Base-by-base conservation (phyloP, 2,329 filamentous ascomycete genomes). In the Xylariaceae sp. region DNA sequence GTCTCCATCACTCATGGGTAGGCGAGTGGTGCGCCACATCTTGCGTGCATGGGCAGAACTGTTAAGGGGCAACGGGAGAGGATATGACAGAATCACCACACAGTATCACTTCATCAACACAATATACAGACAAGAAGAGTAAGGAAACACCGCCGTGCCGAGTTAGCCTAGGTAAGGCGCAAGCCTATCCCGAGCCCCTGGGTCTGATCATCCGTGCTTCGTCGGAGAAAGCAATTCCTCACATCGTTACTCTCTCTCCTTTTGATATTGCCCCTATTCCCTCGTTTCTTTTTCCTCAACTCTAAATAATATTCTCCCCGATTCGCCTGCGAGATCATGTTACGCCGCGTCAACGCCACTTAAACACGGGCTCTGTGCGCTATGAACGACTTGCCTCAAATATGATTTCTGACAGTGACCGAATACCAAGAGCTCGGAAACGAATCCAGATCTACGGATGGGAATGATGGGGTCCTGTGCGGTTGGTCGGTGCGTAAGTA, bases 261-360 rank as follows among this genome's bases (percentile, higher is more conserved):
- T 45, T 45, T 45, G 5, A 4, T n/a, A 3, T 45, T 13, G 5
- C 13, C 42, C 42, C 13, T n/a, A 13, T n/a, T 45, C n/a, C 6
- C 13, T 45, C n/a, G 5, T 45, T 13, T n/a, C 42, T 45, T 45
- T 45, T 45, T n/a, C 13, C 5, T n/a, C 37, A 13, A n/a, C 13
- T 45, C 37, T 42, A 10, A 10, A 13, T 23, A 11, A 23, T 30
- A 30, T 11, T 34, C 34, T 52, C 35, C 23, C 37, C 52, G 55
- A 62, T 62, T 52, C 51, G 35, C 5, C 68, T 70, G 67, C 67
- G 66, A 68, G 67, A 70, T 69, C 67, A 58, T 53, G 67, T 69
- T 68, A 69, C 68, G 63, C 66, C 48, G 65, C 65, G 65, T 65
- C 49, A 57, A 64, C 23, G 60, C 62, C 57, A 60, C 60, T 52